Conservation (phyloP, 2,329 filamentous ascomycete genomes). For the Pseudocercospora macadamiae region DNA sequence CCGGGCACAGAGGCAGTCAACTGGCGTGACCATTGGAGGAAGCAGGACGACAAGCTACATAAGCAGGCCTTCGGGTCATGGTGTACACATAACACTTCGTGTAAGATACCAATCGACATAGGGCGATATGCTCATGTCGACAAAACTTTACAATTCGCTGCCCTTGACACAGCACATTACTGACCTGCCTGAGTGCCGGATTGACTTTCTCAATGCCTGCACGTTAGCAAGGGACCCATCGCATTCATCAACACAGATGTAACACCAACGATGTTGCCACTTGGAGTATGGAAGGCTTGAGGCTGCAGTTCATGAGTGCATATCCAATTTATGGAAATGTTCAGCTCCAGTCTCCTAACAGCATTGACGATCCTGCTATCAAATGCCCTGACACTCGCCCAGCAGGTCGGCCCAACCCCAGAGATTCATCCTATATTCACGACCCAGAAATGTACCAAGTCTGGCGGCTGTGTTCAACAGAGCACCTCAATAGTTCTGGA, state of each 20-base stretch:
- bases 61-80: background rate
- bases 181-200: background rate
- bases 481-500: background rate
- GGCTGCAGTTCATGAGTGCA: no score
- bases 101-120: constrained; percentile 5
- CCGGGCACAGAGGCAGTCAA: background rate
- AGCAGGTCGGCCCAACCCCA: background rate
- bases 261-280: no score
- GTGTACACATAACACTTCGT: constrained; percentile 3
- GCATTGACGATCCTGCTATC: no score
- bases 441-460: background rate
- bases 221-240: no score
- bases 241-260: no score
- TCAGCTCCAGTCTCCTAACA: no score
- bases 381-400: background rate
- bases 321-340: no score
- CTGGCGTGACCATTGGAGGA: background rate
- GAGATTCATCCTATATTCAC: background rate
- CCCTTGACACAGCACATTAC: background rate
- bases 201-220: no score
- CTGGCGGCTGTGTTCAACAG: background rate
- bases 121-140: no score
- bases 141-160: background rate
- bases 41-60: background rate
- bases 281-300: no score